Base-by-base conservation (phyloP, 129 eudicot genomes). In the Saposhnikovia divaricata region DNA sequence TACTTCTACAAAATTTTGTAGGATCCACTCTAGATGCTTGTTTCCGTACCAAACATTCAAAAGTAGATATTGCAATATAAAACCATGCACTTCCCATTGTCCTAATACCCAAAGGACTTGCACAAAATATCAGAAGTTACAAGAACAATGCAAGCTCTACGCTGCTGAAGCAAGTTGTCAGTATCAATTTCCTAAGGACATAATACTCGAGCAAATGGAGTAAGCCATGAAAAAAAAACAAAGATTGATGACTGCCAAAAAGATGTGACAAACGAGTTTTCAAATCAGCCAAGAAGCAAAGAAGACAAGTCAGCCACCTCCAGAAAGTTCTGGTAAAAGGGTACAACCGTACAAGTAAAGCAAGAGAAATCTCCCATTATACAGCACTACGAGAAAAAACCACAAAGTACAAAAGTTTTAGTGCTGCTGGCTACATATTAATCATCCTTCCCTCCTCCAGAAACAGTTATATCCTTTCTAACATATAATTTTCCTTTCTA, bases 381-480 rank as follows among this genome's bases (percentile, higher is more conserved):
- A n/a, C 25, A 61, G 15, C 69, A 61, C 15, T n/a, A 25, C 12
- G 6, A n/a, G 25, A 61, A 8, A 61, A 61, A 61, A 25, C 69
- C 5, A 3, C 31, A 9, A 13, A n/a, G 31, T 21, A 61, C 15
- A n/a, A 61, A 61, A 61, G 16, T 7, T 61, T 55, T 28, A 9
- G 69, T 9, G 28, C 34, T 61, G 69, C 69, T 61, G 69, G 69
- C 69, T n/a, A 61, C 69, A n/a, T 61, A 61, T 61, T 28, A n/a
- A 7, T 23, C 66, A 9, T 59, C 14, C 28, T 59, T n/a, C n/a
- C 66, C 31, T 59, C 66, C 66, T 59, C 28, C 66, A 59, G 66
- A 27, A 59, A 59, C 28, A 59, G 66, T 59, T 51, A 16, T 18
- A 51, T 51, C 25, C 15, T 46, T 46, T 46, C 50, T 46, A 46